Percentiles rank a stretch among this genome's conserved stretches.
Evolutionary conservation across 352 stramenopile genomes (phyloP).

Genomic region (Phytophthora ohioensis): DNA sequence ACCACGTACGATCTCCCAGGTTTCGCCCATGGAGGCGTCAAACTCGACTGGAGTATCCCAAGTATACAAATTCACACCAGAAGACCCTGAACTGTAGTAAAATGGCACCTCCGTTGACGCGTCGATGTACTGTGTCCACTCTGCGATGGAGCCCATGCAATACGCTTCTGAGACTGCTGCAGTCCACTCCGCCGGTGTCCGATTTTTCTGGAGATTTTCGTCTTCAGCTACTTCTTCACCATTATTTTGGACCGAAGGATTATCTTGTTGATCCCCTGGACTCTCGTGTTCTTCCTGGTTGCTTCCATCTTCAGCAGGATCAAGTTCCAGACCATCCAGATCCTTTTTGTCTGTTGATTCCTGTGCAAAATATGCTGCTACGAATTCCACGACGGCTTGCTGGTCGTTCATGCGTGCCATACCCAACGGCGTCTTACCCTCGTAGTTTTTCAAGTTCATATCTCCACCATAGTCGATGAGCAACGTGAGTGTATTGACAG

Average conservation of each 20-base stretch:
- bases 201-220: slow-evolving; percentile 25
- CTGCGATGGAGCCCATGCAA: slow-evolving; percentile 65
- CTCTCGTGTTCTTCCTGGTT: slow-evolving; percentile 24
- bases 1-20: slow-evolving; percentile 68
- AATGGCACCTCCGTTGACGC: slow-evolving; percentile 58
- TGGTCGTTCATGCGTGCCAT: slow-evolving; percentile 80
- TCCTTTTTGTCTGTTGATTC: slow-evolving; percentile 40
- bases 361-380: slow-evolving; percentile 67
- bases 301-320: slow-evolving; percentile 1
- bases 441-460: slow-evolving; percentile 89
- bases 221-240: slow-evolving; percentile 21
- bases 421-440: slow-evolving; percentile 77
- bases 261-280: slow-evolving; percentile 7
- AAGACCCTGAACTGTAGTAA: slow-evolving; percentile 38
- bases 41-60: slow-evolving; percentile 82
- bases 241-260: background rate
- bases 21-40: slow-evolving; percentile 61
- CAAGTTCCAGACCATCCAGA: slow-evolving; percentile 8
- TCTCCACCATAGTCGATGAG: slow-evolving; percentile 82
- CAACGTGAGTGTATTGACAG: slow-evolving; percentile 72
- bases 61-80: slow-evolving; percentile 36
- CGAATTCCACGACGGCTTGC: slow-evolving; percentile 62
- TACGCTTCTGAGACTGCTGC: slow-evolving; percentile 46
- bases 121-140: slow-evolving; percentile 86
- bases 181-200: slow-evolving; percentile 57